Conservation (phyloP, 805 yeast genomes). For the Ogataea paraovalis region DNA sequence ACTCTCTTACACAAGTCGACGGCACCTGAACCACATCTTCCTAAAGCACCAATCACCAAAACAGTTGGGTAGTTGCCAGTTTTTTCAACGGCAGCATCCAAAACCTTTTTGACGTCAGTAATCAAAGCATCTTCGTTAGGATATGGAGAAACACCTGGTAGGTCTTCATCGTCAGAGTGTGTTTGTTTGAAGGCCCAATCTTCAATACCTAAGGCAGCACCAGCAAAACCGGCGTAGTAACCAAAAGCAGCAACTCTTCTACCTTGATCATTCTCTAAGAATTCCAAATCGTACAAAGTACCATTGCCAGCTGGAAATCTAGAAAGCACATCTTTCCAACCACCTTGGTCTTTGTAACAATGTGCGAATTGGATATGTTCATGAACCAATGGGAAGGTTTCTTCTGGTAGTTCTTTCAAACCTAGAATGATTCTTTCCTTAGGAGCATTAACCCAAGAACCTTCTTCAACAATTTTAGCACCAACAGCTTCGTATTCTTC, state of each 20-base stretch:
- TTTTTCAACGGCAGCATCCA: slow-evolving; percentile 51
- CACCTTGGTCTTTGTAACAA: slow-evolving; percentile 95
- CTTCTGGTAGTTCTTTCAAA: slow-evolving; percentile 92
- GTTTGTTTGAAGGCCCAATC: slow-evolving; percentile 93
- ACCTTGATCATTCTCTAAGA: slow-evolving; percentile 88
- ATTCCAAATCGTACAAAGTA: slow-evolving; percentile 87
- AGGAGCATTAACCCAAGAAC: slow-evolving; percentile 93
- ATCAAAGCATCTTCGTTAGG: slow-evolving; percentile 74
- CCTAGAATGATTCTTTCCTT: slow-evolving; percentile 86
- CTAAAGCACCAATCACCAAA: slow-evolving; percentile 93
- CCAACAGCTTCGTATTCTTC: slow-evolving; percentile 79
- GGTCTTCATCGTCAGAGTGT: slow-evolving; percentile 59
- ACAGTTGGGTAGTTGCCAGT: slow-evolving; percentile 72
- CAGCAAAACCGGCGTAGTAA: slow-evolving; percentile 99
- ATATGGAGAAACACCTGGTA: slow-evolving; percentile 80
- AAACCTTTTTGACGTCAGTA: slow-evolving; percentile 59
- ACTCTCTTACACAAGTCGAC: slow-evolving; percentile 73
- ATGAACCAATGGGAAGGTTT: slow-evolving; percentile 87
- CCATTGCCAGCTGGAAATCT: slow-evolving; percentile 94
- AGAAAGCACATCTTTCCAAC: slow-evolving; percentile 88
- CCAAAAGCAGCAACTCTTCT: slow-evolving; percentile 99
- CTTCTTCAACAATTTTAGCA: slow-evolving; percentile 84
- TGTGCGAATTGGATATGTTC: slow-evolving; percentile 99
- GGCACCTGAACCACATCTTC: slow-evolving; percentile 99
- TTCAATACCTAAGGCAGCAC: slow-evolving; percentile 93